Base-by-base conservation (phyloP, 192 early-diverging fungal species). In the Ambispora gerdemannii region DNA sequence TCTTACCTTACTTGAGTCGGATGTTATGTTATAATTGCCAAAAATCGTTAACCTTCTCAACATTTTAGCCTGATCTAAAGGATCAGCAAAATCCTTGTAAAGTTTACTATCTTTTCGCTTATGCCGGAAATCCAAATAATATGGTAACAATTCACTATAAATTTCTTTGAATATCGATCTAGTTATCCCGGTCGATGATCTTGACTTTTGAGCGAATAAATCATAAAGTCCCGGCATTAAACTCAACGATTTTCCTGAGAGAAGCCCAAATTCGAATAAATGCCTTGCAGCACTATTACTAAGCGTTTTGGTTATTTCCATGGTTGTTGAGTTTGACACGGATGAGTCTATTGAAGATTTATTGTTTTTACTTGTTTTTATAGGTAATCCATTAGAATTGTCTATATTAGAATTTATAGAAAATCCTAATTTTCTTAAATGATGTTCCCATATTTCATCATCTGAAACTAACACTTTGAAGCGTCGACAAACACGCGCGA, bases 391-490 rank as follows among this genome's bases (percentile, higher is more conserved):
- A 51, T 34, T 20, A 36, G 28, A 19, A 2, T 1, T 25, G 20
- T 24, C 51, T 33, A 51, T 50, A 22, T 71, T 76, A 64, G 82
- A 78, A 24, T 72, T 77, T 75, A 86, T 55, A 51, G 69, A 70
- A 74, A 76, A 10, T 60, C 79, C 87, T 50, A 91, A 78, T 4
- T 67, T 69, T 28, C 73, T 66, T 19, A 93, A 76, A 70, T 90
- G 91, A 3, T 73, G 78, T 50, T 88, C 83, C 80, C 87, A 93
- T 65, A 93, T 85, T 36, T 85, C 88, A 72, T 93, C 90, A 31
- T 86, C 84, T 77, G 92, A 92, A 19, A 78, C 84, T 32, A 93
- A 80, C 43, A 93, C 87, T 73, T 93, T 93, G 72, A 89, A 85
- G 0, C 91, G 82, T 33, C 92, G 81, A 31, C 86, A 89, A 27